Evolutionary conservation across 169 alveolate genomes (phyloP), one percentile per base, ranked within the genome.

Genomic region (Eimeria maxima): DNA sequence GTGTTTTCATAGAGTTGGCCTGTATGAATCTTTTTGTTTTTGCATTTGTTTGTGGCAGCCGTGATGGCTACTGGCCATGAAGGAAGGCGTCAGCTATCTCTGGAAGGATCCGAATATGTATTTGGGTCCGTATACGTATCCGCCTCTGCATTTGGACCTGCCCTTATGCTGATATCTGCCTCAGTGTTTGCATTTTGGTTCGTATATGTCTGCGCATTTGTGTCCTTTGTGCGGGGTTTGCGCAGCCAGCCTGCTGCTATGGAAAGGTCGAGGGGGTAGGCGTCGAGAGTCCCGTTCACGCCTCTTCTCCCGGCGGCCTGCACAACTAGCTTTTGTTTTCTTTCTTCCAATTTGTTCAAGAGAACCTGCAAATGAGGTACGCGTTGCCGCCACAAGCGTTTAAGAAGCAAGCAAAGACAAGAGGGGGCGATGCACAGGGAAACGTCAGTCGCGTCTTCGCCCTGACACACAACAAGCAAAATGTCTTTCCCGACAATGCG

Each of bases 171-270:
- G 13, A 14, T 57, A 5, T 16, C 24, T 57, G 69, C 18, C n/a
- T 16, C 24, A 16, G 13, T 14, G 18, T 57, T 16, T 57, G 69
- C 24, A 11, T 57, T 16, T 11, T 16, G 13, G 3, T 57, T 57
- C 18, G 69, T 16, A 16, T 14, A 3, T 57, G 10, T 24, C 24
- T 10, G 69, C 3, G 69, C 18, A 16, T 57, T 57, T 16, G 69
- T 57, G 24, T 57, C 69, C 24, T 57, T 57, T 16, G 10, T 3
- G 8, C n/a, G 69, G 69, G 69, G 69, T 47, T 76, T 81, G 29
- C 90, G 71, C 16, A 81, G 47, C 90, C 90, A 81, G 55, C 90
- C 90, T 22, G 90, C 90, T 22, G 73, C 90, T 24, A 81, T 81
- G 55, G 90, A 53, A 73, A 81, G 67, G 90, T 81, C 90, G 8